Percentiles rank a stretch among this genome's conserved stretches.
These are phyloP conservation scores for Vaccinium corymbosum DNA, from an alignment of 148 eudicot genomes.

Conservation along the genomic window DNA sequence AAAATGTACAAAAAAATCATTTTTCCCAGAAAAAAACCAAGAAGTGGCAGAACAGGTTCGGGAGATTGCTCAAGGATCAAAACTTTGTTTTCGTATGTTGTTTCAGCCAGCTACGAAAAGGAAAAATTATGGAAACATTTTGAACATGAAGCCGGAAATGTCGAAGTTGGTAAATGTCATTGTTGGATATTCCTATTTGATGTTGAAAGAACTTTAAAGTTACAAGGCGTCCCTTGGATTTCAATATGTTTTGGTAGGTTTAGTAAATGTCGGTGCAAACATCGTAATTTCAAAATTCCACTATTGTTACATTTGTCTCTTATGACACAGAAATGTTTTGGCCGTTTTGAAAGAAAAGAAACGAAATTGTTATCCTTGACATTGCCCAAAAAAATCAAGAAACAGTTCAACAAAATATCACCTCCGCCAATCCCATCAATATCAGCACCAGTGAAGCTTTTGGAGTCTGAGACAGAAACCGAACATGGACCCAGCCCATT, in stretches of 20 bases:
- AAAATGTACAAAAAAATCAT: not conserved
- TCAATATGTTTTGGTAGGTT: not conserved
- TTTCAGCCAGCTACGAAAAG: not conserved
- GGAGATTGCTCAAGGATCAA: not conserved
- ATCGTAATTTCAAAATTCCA: not conserved
- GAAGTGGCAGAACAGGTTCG: not conserved
- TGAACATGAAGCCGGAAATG: not conserved
- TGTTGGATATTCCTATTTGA: not conserved
- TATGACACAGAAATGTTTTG: not conserved
- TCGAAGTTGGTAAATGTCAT: not conserved
- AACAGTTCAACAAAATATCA: not conserved
- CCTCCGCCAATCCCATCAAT: conserved; percentile 40
- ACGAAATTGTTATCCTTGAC: not conserved
- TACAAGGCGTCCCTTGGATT: too few relatives aligned
- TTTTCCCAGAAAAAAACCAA: not conserved
- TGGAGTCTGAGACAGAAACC: conserved; percentile 38
- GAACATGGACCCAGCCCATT: conserved; percentile 36
- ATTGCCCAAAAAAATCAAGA: not conserved
- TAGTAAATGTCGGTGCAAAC: not conserved
- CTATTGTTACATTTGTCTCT: not conserved
- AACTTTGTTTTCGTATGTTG: not conserved
- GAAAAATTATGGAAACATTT: not conserved
- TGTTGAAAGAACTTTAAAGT: too few relatives aligned
- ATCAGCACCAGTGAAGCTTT: conserved; percentile 39
- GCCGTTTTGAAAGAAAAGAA: not conserved